phyloP scores from a whole-genome alignment of 2,329 filamentous ascomycete species.

The Meredithiella fracta region DNA sequence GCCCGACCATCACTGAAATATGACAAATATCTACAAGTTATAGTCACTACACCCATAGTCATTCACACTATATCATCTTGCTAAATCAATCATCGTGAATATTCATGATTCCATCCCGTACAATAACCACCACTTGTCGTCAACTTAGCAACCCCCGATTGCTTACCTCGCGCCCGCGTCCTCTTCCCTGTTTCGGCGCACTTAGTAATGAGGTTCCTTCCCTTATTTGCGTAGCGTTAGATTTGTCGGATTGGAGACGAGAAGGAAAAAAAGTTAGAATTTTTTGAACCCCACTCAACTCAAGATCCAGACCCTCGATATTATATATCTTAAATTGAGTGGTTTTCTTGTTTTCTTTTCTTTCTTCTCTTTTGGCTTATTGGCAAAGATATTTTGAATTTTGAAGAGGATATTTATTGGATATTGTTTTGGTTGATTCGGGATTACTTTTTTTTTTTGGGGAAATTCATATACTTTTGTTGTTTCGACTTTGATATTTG shows the following conservation, averaged over 20 bases:
- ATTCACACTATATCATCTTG: no score
- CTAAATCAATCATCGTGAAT: no score
- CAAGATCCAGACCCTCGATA: no score
- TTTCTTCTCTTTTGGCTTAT: not conserved
- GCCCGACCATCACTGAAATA: no score
- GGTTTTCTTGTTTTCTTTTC: not conserved
- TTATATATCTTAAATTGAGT: no score
- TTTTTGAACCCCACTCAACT: not conserved
- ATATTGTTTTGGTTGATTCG: slow-evolving; percentile 3
- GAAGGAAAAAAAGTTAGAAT: not conserved
- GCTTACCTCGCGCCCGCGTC: no score
- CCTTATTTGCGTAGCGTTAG: not conserved
- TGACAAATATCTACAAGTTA: no score
- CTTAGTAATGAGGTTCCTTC: not conserved
- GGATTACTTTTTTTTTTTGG: not conserved
- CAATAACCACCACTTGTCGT: no score
- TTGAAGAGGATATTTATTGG: not conserved
- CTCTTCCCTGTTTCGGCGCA: not conserved
- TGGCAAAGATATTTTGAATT: not conserved
- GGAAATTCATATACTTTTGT: not conserved
- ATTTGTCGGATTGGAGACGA: not conserved
- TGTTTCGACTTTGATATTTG: not conserved
- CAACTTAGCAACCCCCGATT: no score
- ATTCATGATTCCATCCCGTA: no score
- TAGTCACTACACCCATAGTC: no score